Conservation (phyloP, 2,329 filamentous ascomycete species). For the Didymella segeticola region DNA sequence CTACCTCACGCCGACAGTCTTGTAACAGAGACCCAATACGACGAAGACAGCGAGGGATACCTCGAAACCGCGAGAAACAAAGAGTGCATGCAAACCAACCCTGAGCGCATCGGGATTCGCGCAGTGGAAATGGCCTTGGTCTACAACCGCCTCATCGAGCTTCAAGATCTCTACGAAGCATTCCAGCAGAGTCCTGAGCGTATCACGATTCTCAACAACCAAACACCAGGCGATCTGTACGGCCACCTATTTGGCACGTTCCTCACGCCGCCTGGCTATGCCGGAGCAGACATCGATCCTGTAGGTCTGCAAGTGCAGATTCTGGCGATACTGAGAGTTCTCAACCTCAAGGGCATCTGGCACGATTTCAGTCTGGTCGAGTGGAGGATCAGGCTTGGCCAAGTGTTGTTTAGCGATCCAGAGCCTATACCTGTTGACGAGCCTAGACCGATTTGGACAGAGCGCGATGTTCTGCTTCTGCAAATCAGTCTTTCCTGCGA, state of each 20-base stretch:
- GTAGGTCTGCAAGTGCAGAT: slow-evolving; percentile 72
- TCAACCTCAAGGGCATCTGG: slow-evolving; percentile 72
- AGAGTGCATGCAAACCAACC: slow-evolving; percentile 48
- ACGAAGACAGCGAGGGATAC: slow-evolving; percentile 25
- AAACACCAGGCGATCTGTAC: slow-evolving; percentile 60
- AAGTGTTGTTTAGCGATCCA: slow-evolving; percentile 69
- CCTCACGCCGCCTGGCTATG: slow-evolving; percentile 49
- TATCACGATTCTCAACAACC: slow-evolving; percentile 58
- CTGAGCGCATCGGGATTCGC: slow-evolving; percentile 49
- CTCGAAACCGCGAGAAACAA: slow-evolving; percentile 52
- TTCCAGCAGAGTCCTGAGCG: slow-evolving; percentile 60
- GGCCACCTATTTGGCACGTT: slow-evolving; percentile 53
- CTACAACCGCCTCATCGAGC: slow-evolving; percentile 47
- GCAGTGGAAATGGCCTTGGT: slow-evolving; percentile 40
- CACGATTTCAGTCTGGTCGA: slow-evolving; percentile 77
- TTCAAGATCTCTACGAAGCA: slow-evolving; percentile 62
- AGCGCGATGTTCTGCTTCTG: slow-evolving; percentile 61
- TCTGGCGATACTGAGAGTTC: slow-evolving; percentile 68
- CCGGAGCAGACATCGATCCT: slow-evolving; percentile 60
- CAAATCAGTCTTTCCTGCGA: slow-evolving; percentile 63
- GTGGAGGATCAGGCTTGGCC: slow-evolving; percentile 75
- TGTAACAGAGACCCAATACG: slow-evolving; percentile 48
- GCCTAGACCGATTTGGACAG: slow-evolving; percentile 40
- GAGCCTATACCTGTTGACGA: slow-evolving; percentile 32
- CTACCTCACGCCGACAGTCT: slow-evolving; percentile 69